Base-by-base conservation (phyloP, 169 alveolate genomes). In the Pseudocohnilembus persalinus region DNA sequence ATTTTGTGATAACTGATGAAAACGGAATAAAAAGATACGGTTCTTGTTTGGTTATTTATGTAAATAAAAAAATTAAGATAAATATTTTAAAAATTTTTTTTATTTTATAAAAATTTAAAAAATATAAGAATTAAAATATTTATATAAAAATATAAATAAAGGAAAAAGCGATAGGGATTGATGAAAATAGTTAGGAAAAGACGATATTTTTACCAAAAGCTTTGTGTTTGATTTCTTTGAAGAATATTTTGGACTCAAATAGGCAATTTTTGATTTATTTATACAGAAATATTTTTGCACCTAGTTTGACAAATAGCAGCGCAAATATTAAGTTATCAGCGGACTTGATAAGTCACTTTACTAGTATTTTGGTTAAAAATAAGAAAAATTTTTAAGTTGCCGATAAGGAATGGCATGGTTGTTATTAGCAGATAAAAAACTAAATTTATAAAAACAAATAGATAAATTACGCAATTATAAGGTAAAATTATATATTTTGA, bases 1-100 rank as follows among this genome's bases (percentile, higher is more conserved):
- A 79, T 49, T 79, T 79, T 25, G 49, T 79, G 1, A 33, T 79
- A 35, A 79, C 84, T 27, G 73, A 79, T 49, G 29, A 79, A 30
- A 63, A 34, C 30, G 64, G 49, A 20, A 73, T 29, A 16, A 79
- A 64, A 79, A 79, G 64, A 49, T 79, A 79, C 64, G 34, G 84
- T n/a, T 79, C 84, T 15, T 35, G 84, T 33, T 33, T 79, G 1
- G 16, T 63, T 33, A 49, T 79, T 20, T 72, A 79, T 29, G 84
- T 79, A 79, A 34, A 20, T 27, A 33, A 29, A 33, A 77, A 73
- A 73, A 77, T 33, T 68, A 77, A 77, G 73, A 33, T 33, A 33
- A 33, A 33, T 29, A 33, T 1, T 27, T 25, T 34, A 34, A 31
- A 77, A 73, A 77, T 0, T 68, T 28, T 0, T 31, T 26, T 27